Percentiles rank a stretch among this genome's conserved stretches.
These are phyloP conservation scores for Anastatica hierochuntica DNA, from an alignment of 345 rosid genomes.

Conservation along the genomic window DNA sequence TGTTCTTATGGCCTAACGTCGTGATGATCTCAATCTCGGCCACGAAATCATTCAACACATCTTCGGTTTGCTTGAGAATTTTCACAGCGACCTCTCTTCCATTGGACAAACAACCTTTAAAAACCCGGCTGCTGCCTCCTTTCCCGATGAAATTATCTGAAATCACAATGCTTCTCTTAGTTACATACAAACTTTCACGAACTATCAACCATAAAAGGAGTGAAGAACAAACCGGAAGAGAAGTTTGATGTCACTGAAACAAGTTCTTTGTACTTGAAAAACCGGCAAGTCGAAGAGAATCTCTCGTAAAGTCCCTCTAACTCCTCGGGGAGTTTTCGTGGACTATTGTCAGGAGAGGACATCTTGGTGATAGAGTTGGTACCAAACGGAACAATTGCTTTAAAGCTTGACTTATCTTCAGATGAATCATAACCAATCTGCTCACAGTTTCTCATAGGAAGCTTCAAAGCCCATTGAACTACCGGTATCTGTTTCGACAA, in stretches of 20 bases:
- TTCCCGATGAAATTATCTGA: slow-evolving; percentile 76
- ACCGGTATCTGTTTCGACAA: slow-evolving; percentile 46
- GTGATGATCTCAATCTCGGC: slow-evolving; percentile 81
- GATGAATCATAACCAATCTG: slow-evolving; percentile 16
- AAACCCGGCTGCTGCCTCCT: slow-evolving; percentile 94
- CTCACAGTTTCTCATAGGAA: slow-evolving; percentile 44
- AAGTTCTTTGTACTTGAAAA: slow-evolving; percentile 75
- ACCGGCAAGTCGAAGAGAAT: slow-evolving; percentile 64
- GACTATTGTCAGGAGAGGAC: slow-evolving; percentile 26
- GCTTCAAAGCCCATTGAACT: slow-evolving; percentile 55
- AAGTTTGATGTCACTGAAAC: slow-evolving; percentile 60
- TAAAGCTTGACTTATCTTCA: slow-evolving; percentile 26
- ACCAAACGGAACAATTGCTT: slow-evolving; percentile 40
- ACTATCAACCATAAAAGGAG: not conserved
- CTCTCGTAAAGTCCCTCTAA: slow-evolving; percentile 52
- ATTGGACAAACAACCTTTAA: slow-evolving; percentile 60
- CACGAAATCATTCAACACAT: slow-evolving; percentile 58
- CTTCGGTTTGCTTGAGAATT: slow-evolving; percentile 66
- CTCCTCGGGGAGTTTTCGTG: slow-evolving; percentile 39
- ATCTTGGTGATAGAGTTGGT: slow-evolving; percentile 16
- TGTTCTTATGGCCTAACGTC: slow-evolving; percentile 61
- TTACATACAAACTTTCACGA: not conserved
- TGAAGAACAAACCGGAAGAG: slow-evolving; percentile 43
- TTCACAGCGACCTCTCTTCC: slow-evolving; percentile 92
- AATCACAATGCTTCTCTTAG: slow-evolving; percentile 1